Evolutionary conservation across 2,329 filamentous ascomycete genomes (phyloP).

Genomic region (Cercospora berteroae): DNA sequence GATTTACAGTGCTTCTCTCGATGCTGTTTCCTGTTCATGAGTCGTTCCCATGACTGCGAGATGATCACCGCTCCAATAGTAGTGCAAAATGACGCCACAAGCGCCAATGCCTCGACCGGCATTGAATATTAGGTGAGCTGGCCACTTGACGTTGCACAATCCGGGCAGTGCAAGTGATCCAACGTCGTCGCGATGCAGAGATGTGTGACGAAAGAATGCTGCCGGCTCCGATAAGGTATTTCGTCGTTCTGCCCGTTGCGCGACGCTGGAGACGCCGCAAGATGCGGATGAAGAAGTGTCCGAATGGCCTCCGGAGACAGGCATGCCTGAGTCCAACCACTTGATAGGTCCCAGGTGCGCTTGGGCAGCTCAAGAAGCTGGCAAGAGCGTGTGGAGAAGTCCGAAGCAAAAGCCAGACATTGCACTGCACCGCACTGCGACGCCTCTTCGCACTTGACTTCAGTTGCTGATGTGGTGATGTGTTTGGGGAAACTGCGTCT

Average conservation of each 20-base stretch:
- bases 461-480: not conserved
- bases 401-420: not conserved
- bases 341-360: not conserved
- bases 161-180: not conserved
- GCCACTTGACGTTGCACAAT: not conserved
- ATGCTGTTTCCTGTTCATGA: not conserved
- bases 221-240: not conserved
- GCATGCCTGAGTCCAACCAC: not conserved
- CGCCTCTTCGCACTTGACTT: not conserved
- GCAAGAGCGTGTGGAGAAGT: not conserved
- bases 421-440: not conserved
- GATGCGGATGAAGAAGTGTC: not conserved
- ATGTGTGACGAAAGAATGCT: not conserved
- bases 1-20: not conserved
- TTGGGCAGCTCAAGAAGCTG: not conserved
- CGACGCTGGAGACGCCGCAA: not conserved
- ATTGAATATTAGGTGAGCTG: not conserved
- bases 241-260: not conserved
- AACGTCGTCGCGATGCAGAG: not conserved
- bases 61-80: conserved; percentile 8
- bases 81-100: not conserved
- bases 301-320: not conserved
- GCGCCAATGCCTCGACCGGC: not conserved
- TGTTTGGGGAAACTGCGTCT: not conserved
- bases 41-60: conserved; percentile 6